Base-by-base conservation (phyloP, 75 land plant species). In the Picea sitchensis region DNA sequence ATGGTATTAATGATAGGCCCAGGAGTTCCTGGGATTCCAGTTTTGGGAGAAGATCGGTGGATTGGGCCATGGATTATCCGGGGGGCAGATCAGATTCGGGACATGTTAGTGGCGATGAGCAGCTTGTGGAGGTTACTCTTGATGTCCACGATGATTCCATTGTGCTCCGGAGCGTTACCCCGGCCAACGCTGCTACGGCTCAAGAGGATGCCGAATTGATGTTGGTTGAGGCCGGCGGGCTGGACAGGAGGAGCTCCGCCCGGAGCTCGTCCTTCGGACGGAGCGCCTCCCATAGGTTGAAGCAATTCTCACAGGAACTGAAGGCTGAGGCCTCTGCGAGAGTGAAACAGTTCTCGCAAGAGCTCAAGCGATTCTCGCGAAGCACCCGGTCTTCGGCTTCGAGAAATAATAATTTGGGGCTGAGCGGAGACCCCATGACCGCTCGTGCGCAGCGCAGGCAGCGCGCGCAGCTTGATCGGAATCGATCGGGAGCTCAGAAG, bases 401-500 rank as follows among this genome's bases (percentile, higher is more conserved):
- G 59, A 17, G 67, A 41, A 36, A 54, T 71, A 17, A 47, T 60
- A 47, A 81, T 21, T 26, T 73, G 78, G 47, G 38, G 14, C 30
- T 41, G 63, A 73, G 63, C 1, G 13, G 67, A 3, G 67, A 44
- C 21, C 54, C 65, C 44, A 73, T 76, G 54, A 76, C 80, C 30
- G 87, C 90, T 0, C 78, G 91, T 4, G 85, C 83, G 9, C 69
- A 71, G 58, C 76, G 93, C 11, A 61, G 77, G 79, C 88, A 87
- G 76, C 62, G 79, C 9, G 86, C 91, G 5, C 80, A 84, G 83
- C 88, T 92, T 5, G 86, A 88, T 34, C 85, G 95, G 67, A 83
- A 84, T 32, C 88, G 85, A 3, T 88, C 98, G 14, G 90, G 95
- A 0, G 95, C 99, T 12, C 95, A 91, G 26, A 85, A 84, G 76